Conservation (phyloP, 2,329 filamentous ascomycete genomes). For the Sarocladiaceae sp. region DNA sequence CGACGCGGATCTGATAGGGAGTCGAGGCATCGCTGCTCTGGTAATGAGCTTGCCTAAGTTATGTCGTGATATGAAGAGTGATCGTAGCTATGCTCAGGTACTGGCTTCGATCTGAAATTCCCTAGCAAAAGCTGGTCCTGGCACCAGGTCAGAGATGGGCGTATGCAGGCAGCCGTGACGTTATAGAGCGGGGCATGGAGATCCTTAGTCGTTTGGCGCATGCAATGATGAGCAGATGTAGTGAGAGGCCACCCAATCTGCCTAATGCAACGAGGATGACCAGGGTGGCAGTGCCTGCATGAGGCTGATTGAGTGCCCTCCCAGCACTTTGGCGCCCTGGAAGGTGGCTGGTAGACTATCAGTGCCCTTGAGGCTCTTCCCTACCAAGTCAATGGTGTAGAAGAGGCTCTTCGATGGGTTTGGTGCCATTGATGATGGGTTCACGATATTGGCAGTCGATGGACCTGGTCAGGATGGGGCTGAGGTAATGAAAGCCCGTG, state of each 20-base stretch:
- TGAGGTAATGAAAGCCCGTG: too few species aligned
- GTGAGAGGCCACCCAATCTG: constrained; percentile 12
- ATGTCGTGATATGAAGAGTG: too few species aligned
- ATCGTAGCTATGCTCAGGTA: too few species aligned
- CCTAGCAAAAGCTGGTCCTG: neutral
- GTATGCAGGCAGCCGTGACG: constrained; percentile 1
- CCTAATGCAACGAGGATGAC: constrained; percentile 7
- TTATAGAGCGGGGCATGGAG: constrained; percentile 4
- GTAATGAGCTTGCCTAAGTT: too few species aligned
- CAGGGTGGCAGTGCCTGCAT: constrained; percentile 8
- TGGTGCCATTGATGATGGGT: too few species aligned
- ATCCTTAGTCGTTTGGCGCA: neutral
- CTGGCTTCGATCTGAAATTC: too few species aligned
- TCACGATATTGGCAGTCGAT: too few species aligned
- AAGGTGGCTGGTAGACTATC: too few species aligned
- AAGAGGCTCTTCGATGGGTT: too few species aligned
- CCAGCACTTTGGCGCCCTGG: neutral
- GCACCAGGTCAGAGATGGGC: neutral
- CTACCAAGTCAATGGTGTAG: too few species aligned
- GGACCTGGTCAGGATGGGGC: too few species aligned
- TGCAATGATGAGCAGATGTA: neutral
- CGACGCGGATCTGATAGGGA: constrained; percentile 4
- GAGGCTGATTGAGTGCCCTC: neutral
- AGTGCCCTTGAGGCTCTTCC: too few species aligned
- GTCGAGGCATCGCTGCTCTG: constrained; percentile 5